Base-by-base conservation (phyloP, 495 filamentous ascomycete species). In the Penicillium maclennaniae region DNA sequence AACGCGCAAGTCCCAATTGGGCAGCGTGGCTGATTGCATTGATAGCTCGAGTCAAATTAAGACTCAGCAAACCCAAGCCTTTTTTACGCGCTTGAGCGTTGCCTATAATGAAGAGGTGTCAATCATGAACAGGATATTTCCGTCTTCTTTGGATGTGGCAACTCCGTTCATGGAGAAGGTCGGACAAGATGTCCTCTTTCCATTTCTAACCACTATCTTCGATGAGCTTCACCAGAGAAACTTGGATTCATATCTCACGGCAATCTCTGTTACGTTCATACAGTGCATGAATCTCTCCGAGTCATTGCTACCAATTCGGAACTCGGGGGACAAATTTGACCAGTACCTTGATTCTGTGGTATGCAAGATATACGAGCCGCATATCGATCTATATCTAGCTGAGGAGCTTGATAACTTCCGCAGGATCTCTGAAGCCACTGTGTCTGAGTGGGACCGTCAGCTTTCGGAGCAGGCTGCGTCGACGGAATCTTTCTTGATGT, bases 401-500 rank as follows among this genome's bases (percentile, higher is more conserved):
- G 93, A 97, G 61, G 95, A 99, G 68, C 74, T 97, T 19, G 89
- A 92, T 47, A 84, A 83, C 60, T 96, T 96, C 68, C 87, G 85
- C 37, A 78, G 77, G 47, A 75, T 79, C 45, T 88, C 86, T n/a
- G 87, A 90, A 54, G 75, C 75, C 0, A 83, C 91, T 59, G 92
- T 97, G 2, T 77, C 69, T 16, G 80, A 84, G 9, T 99, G 93
- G 93, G 92, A 95, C 68, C 87, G 87, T 69, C 89, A 92, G 67
- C 79, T 96, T 27, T 87, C 87, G 1, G 93, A 93, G 49, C 88
- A 95, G 68, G 91, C 96, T 43, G 90, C 91, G 28, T 87, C 87
- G 6, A 88, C 87, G 15, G 92, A 97, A 67, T 92, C 89, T 0
- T 92, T 95, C 61, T 89, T 91, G 69, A 96, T 97, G 91, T 88